phyloP scores from a whole-genome alignment of 805 yeast species.

The Barnettozyma sp. region DNA sequence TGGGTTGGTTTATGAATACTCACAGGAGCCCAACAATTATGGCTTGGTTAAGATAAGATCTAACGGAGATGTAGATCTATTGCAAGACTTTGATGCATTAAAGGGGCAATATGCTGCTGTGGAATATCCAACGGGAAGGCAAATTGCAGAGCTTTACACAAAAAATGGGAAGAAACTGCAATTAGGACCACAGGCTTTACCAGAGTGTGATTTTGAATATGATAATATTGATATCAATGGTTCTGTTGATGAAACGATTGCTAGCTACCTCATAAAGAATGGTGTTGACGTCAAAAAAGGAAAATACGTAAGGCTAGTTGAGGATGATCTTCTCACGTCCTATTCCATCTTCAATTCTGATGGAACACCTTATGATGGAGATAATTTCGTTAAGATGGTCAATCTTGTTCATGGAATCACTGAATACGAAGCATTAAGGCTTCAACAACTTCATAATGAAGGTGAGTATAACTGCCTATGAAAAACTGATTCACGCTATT shows the following conservation, averaged over 20 bases:
- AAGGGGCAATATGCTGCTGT: constrained; percentile 37
- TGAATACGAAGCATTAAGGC: constrained; percentile 22
- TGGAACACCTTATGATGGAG: constrained; percentile 30
- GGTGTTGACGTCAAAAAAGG: constrained; percentile 49
- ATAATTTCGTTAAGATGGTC: constrained; percentile 21
- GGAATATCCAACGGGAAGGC: constrained; percentile 25
- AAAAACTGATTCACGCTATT: constrained; percentile 1
- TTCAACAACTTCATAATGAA: constrained; percentile 17
- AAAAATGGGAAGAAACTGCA: constrained; percentile 21
- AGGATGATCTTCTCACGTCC: constrained; percentile 36
- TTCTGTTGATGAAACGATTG: constrained; percentile 36
- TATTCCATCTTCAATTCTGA: constrained; percentile 37
- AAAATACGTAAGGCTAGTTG: constrained; percentile 37
- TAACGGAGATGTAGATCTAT: constrained; percentile 40
- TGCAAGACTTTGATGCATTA: constrained; percentile 53
- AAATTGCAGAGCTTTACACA: constrained; percentile 20
- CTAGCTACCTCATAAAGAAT: constrained; percentile 36
- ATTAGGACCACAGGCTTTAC: constrained; percentile 22
- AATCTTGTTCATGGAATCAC: constrained; percentile 19
- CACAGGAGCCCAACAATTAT: constrained; percentile 70
- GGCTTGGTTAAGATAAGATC: constrained; percentile 66
- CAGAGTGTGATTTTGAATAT: constrained; percentile 35
- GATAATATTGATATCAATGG: constrained; percentile 35
- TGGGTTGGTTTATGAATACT: constrained; percentile 88
- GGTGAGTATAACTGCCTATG: constrained; percentile 15